Evolutionary conservation across 148 eudicot species (phyloP), one percentile per base, ranked within the genome.

Genomic region (Camellia granthamiana): DNA sequence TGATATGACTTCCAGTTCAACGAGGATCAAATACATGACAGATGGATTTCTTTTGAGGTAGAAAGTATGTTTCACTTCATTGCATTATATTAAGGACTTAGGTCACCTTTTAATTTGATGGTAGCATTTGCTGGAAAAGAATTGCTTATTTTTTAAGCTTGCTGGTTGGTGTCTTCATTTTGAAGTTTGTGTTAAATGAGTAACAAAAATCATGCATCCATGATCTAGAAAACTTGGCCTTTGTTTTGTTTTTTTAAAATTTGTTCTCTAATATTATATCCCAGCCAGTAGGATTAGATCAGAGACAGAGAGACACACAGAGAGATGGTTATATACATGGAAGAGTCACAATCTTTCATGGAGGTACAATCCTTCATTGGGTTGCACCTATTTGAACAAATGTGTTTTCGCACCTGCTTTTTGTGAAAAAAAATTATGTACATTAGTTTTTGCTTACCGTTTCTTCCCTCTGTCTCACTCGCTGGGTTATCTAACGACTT

Each of bases 1-100:
- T 74, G 99, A 97, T 78, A 87, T 79, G 84, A 97, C 98, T 80
- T 97, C 93, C 59, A 84, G 84, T 83, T 85, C 90, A 44, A 97
- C 99, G 77, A 89, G 88, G 88, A 92, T 97, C 85, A 97, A 97
- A 74, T 97, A 97, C 86, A 94, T 97, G 99, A 97, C 99, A 14
- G 99, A 97, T 84, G 99, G 99, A 78, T 83, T 97, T 63, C 80
- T 97, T 4, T 80, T 93, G 83, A 94, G 99, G 99, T 96, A 90
- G 30, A 59, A 69, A 18, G 30, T 81, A 3, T 58, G 12, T 23
- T 23, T n/a, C 8, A 0, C 7, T 78, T 80, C 46, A 14, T 67
- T 12, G 8, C 15, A 62, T 60, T 5, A 55, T 52, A 0, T 23
- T 23, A 23, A 23, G 30, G 30, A 23, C 4, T 56, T 43, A 52